These are phyloP conservation scores for Syzygium jambos DNA, from an alignment of 345 rosid species.

Conservation along the genomic window DNA sequence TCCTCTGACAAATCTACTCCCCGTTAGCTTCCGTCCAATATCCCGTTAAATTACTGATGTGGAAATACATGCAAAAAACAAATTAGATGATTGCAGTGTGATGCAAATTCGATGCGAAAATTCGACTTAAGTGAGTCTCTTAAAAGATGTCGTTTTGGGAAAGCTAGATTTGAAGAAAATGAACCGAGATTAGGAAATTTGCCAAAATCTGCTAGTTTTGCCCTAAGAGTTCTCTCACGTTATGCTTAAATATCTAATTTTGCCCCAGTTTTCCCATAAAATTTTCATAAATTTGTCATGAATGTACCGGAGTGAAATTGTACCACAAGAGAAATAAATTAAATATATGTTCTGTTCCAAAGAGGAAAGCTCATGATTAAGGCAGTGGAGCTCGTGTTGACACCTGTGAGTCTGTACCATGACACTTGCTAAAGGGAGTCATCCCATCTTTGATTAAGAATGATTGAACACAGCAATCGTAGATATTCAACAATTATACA, in stretches of 20 bases:
- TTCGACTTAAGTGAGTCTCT: not conserved
- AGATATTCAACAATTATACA: not conserved
- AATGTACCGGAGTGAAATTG: not conserved
- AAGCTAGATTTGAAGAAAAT: not conserved
- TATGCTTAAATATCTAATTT: not conserved
- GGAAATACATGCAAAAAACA: not conserved
- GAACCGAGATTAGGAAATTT: not conserved
- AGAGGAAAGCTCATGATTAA: not conserved
- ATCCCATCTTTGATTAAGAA: not conserved
- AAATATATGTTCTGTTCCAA: not conserved
- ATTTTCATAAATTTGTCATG: not conserved
- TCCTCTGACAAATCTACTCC: not conserved
- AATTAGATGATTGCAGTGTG: not conserved
- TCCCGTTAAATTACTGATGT: not conserved
- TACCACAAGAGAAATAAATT: not conserved
- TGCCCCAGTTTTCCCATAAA: not conserved
- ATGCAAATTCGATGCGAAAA: not conserved
- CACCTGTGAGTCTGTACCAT: not conserved
- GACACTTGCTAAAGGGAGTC: not conserved
- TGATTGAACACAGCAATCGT: not conserved
- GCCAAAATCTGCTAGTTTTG: not conserved
- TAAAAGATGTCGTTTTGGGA: not conserved
- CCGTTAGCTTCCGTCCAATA: not conserved
- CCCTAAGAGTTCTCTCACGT: not conserved
- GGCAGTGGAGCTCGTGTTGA: not conserved